These are phyloP conservation scores for Ceratocystis destructans DNA, from an alignment of 2,329 filamentous ascomycete genomes.

Conservation along the genomic window DNA sequence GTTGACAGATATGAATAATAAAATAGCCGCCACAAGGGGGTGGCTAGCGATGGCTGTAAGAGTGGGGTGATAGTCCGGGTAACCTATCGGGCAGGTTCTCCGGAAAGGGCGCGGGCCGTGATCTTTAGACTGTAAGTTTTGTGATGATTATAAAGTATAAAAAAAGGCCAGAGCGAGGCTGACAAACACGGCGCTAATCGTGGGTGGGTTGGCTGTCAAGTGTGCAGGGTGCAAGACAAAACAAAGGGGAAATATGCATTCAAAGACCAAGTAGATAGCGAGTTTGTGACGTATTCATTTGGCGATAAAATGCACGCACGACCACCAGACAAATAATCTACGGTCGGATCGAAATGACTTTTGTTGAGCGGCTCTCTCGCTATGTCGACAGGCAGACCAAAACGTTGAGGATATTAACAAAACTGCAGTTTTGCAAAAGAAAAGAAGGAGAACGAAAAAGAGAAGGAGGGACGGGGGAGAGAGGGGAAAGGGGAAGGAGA, in stretches of 20 bases:
- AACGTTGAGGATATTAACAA: not conserved
- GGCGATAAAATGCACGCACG: constrained; percentile 7
- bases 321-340: not conserved
- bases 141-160: not conserved
- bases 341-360: not conserved
- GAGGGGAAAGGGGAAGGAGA: not conserved
- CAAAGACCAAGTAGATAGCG: not conserved
- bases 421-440: not conserved
- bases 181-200: not conserved
- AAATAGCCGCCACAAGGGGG: not conserved
- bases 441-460: not conserved
- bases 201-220: not conserved
- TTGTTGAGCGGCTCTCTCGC: not conserved
- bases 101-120: not conserved
- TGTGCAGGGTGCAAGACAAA: not conserved
- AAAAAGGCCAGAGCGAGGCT: not conserved
- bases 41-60: not conserved
- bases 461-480: not conserved
- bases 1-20: no score
- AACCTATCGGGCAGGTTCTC: not conserved
- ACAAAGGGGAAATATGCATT: not conserved
- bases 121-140: not conserved
- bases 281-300: constrained; percentile 4
- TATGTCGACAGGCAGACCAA: not conserved
- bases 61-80: not conserved